Evolutionary conservation across 805 yeast species (phyloP), one percentile per base, ranked within the genome.

Genomic region (Jamesozyma gamospora): DNA sequence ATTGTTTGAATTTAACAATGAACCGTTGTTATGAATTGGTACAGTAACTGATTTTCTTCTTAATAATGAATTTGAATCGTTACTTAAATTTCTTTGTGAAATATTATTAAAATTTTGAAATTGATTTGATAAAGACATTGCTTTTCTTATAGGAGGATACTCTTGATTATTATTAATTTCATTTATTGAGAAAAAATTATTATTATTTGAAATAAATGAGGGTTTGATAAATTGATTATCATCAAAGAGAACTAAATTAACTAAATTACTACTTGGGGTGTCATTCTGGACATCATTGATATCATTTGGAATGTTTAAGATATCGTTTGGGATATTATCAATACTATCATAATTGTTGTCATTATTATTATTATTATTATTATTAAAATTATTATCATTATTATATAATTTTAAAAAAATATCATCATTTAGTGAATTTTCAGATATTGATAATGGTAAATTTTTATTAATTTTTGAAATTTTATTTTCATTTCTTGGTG

Each of bases 381-480:
- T 28, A 33, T n/a, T 28, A 26, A 28, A 29, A 18, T 4, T n/a
- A 35, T 11, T 35, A 14, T 25, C n/a, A 9, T 43, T 40, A 16
- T 44, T 46, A 36, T 51, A 48, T n/a, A 52, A 45, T 35, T 50
- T 50, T 12, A 51, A 41, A 19, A 54, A 43, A 10, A 56, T 28
- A 35, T 52, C 56, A 17, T 37, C 38, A 39, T 41, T 51, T 15
- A 42, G 36, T 17, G 52, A 34, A 5, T 50, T 48, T 28, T 53
- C 58, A 25, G 52, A 40, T 24, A 47, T 42, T 16, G 62, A 55
- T 42, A 53, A 46, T 2, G 62, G 55, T 11, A 52, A 44, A 26
- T 60, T 38, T 33, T 50, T 55, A 26, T 48, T 54, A 28, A 25
- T 35, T 25, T 56, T 56, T 30, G 47, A 49, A 15, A 56, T 41